Percentiles rank a stretch among this genome's conserved stretches.
These are phyloP conservation scores for Phytophthora multivora DNA, from an alignment of 352 stramenopile species.

Conservation along the genomic window DNA sequence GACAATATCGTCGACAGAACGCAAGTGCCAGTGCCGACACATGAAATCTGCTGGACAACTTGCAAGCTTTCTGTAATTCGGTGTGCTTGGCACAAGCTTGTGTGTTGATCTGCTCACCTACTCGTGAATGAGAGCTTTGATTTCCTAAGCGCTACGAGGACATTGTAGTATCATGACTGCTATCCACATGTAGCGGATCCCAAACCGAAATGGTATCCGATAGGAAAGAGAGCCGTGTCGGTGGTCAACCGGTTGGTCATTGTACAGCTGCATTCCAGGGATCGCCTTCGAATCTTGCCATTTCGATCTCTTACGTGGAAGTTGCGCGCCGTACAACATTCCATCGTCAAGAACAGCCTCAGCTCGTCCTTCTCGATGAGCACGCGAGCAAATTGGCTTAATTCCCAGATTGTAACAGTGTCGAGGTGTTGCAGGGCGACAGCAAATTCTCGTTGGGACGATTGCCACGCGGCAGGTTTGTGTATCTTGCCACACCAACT, in stretches of 20 bases:
- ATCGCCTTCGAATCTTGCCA: neutral
- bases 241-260: neutral
- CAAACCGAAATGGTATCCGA: neutral
- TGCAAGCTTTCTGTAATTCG: too few species aligned
- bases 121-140: too few species aligned
- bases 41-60: too few species aligned
- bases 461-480: slow-evolving; percentile 40
- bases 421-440: slow-evolving; percentile 6
- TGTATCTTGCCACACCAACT: slow-evolving; percentile 10
- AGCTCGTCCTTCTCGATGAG: neutral
- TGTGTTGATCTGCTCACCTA: too few species aligned
- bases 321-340: too few species aligned
- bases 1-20: too few species aligned
- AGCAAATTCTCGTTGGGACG: slow-evolving; percentile 26
- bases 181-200: neutral
- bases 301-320: neutral
- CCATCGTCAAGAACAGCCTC: too few species aligned
- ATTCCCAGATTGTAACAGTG: neutral
- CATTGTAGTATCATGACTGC: neutral
- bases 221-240: slow-evolving; percentile 4
- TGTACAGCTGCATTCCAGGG: neutral
- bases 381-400: neutral
- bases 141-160: too few species aligned
- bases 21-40: too few species aligned
- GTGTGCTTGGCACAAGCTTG: too few species aligned